These are phyloP conservation scores for Cutaneotrichosporon cutaneum DNA, from an alignment of 1,284 basidiomycete genomes.

Conservation along the genomic window DNA sequence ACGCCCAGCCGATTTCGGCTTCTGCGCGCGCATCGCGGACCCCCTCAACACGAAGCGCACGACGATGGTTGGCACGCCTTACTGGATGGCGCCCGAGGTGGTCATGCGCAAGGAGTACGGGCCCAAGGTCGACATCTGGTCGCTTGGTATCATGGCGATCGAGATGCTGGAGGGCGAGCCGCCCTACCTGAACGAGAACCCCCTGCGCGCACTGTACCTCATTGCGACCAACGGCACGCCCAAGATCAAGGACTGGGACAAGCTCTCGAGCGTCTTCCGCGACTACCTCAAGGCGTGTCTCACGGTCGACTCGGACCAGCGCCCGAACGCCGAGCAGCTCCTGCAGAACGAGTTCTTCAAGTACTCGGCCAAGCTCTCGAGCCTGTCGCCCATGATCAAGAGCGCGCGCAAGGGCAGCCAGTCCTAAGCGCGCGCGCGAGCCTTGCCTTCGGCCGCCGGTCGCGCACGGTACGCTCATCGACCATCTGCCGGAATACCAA, in stretches of 20 bases:
- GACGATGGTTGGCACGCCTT: slow-evolving; percentile 99
- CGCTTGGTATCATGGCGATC: slow-evolving; percentile 97
- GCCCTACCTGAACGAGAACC: slow-evolving; percentile 96
- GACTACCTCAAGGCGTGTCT: slow-evolving; percentile 88
- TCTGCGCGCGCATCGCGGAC: slow-evolving; percentile 96
- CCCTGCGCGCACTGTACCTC: slow-evolving; percentile 88
- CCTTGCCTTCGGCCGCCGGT: neutral
- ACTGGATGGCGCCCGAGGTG: slow-evolving; percentile 99
- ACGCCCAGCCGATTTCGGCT: slow-evolving; percentile 88
- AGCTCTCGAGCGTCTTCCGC: slow-evolving; percentile 78
- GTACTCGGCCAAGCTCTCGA: slow-evolving; percentile 77
- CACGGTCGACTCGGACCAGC: slow-evolving; percentile 90
- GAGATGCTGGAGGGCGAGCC: slow-evolving; percentile 99
- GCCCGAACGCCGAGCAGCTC: slow-evolving; percentile 81
- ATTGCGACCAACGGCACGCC: slow-evolving; percentile 99
- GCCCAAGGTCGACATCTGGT: slow-evolving; percentile 98
- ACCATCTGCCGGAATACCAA: neutral
- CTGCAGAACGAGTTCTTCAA: slow-evolving; percentile 90
- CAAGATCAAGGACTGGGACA: slow-evolving; percentile 91
- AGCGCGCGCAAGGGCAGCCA: slow-evolving; percentile 67
- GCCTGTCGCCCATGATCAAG: slow-evolving; percentile 87
- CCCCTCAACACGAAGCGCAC: slow-evolving; percentile 86
- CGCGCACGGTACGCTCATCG: neutral
- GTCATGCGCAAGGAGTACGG: slow-evolving; percentile 98
- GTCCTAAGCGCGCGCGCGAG: neutral